phyloP scores from a whole-genome alignment of 345 rosid genomes.

The Salix arbutifolia region DNA sequence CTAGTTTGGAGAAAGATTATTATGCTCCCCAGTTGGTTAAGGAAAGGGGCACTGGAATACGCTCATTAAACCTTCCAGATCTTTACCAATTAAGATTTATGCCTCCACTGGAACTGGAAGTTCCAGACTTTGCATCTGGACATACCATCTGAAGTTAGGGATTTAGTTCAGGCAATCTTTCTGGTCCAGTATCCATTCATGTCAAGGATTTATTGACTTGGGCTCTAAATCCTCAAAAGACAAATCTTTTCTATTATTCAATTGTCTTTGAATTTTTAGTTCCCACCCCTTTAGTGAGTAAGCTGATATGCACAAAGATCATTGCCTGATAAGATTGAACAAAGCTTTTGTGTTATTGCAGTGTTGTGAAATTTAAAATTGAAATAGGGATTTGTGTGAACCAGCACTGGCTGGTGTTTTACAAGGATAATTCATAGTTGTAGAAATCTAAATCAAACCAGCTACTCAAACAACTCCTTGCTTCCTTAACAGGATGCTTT shows the following conservation, averaged over 20 bases:
- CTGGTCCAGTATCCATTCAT: background rate
- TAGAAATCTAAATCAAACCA: no score
- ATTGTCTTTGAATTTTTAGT: background rate
- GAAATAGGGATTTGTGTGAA: no score
- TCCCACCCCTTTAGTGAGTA: background rate
- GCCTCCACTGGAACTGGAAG: background rate
- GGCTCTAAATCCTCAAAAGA: background rate
- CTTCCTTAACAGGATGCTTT: no score
- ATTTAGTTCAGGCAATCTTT: background rate
- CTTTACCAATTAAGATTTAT: background rate
- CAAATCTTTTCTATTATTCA: background rate
- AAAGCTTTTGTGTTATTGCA: no score
- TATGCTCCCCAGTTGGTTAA: background rate
- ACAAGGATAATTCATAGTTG: no score
- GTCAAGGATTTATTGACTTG: background rate
- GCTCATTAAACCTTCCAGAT: background rate
- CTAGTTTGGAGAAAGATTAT: background rate
- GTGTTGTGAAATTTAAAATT: no score
- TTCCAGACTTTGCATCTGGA: background rate
- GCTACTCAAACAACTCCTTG: no score
- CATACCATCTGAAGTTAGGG: no score
- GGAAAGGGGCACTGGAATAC: background rate
- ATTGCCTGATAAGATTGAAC: background rate
- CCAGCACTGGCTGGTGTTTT: no score
- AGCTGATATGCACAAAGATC: background rate